phyloP scores from a whole-genome alignment of 1,284 basidiomycete genomes.

The Irpex rosettiformis region DNA sequence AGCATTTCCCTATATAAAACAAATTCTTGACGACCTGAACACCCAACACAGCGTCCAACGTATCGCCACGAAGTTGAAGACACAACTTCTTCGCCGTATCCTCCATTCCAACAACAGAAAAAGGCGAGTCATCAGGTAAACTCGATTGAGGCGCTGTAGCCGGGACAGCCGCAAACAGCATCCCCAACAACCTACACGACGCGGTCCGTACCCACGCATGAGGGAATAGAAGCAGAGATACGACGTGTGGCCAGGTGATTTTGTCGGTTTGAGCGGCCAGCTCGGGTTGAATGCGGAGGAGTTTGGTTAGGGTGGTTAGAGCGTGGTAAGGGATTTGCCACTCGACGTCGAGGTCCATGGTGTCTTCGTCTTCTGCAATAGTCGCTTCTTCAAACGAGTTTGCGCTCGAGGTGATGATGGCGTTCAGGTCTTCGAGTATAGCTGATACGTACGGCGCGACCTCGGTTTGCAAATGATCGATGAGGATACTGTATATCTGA shows the following conservation, averaged over 20 bases:
- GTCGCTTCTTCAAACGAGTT: slow-evolving; percentile 31
- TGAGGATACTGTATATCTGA: slow-evolving; percentile 79
- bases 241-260: slow-evolving; percentile 65
- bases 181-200: slow-evolving; percentile 75
- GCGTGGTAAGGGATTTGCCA: slow-evolving; percentile 89
- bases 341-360: slow-evolving; percentile 51
- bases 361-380: slow-evolving; percentile 36
- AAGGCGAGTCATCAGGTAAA: slow-evolving; percentile 40
- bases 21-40: slow-evolving; percentile 94
- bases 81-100: slow-evolving; percentile 77
- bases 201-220: slow-evolving; percentile 94
- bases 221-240: slow-evolving; percentile 78
- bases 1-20: slow-evolving; percentile 87
- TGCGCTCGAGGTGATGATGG: slow-evolving; percentile 48
- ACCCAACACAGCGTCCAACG: slow-evolving; percentile 75
- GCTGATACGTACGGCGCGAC: slow-evolving; percentile 43
- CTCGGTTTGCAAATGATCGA: slow-evolving; percentile 60
- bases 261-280: slow-evolving; percentile 36
- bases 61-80: slow-evolving; percentile 78
- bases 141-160: slow-evolving; percentile 33
- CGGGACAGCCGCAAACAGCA: slow-evolving; percentile 58
- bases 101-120: slow-evolving; percentile 56
- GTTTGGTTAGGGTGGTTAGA: slow-evolving; percentile 64
- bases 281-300: slow-evolving; percentile 57
- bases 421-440: slow-evolving; percentile 61